These are phyloP conservation scores for Phyllosticta ampelicida DNA, from an alignment of 2,329 filamentous ascomycete species.

Conservation along the genomic window DNA sequence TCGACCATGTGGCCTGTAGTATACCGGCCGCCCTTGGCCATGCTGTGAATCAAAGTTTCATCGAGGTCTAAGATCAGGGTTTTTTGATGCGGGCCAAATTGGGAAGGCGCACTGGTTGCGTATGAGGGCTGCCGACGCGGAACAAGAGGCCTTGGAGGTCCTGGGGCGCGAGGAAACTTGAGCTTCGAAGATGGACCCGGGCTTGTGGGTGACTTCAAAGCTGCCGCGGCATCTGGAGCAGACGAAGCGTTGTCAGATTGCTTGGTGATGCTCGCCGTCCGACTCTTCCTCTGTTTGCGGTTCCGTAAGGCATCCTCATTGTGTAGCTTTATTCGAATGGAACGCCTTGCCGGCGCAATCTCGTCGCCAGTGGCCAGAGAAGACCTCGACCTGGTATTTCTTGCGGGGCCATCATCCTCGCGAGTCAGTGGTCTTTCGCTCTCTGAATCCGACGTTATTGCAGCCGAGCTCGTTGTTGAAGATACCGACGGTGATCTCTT, in stretches of 20 bases:
- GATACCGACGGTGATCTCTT: constrained; percentile 32
- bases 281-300: constrained; percentile 59
- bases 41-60: constrained; percentile 95
- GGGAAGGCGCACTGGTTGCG: constrained; percentile 33
- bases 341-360: constrained; percentile 57
- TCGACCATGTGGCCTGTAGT: constrained; percentile 98
- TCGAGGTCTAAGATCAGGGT: constrained; percentile 92
- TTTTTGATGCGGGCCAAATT: constrained; percentile 52
- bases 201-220: constrained; percentile 88
- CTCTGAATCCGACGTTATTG: constrained; percentile 56
- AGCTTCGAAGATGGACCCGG: constrained; percentile 47
- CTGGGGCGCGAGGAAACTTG: constrained; percentile 81
- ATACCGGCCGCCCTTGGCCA: constrained; percentile 93
- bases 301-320: constrained; percentile 66
- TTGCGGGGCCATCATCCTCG: constrained; percentile 32
- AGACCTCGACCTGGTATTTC: constrained; percentile 56
- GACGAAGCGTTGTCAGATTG: constrained; percentile 20
- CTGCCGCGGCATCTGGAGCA: constrained; percentile 47
- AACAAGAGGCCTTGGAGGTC: constrained; percentile 80
- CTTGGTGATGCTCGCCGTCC: constrained; percentile 14
- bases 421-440: constrained; percentile 25
- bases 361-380: constrained; percentile 45
- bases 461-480: constrained; percentile 46
- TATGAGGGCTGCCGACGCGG: constrained; percentile 86
- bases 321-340: constrained; percentile 83